A percentile compares a stretch with the other conserved stretches of the same genome.
Evolutionary conservation across 1,284 basidiomycete species (phyloP).

Genomic region (Sporisorium reilianum): DNA sequence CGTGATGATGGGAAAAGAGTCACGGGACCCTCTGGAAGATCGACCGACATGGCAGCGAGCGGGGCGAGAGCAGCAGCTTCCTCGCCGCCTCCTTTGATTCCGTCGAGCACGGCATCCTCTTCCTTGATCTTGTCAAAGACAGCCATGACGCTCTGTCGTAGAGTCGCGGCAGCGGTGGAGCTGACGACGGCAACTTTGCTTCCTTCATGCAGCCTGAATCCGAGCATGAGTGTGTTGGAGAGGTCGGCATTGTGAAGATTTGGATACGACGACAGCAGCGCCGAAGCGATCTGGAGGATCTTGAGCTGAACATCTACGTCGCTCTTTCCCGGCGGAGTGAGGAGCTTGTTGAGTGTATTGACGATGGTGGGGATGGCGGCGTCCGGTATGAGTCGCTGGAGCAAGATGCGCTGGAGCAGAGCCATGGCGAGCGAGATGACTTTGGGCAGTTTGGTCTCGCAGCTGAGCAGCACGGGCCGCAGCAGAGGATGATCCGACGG

Average conservation of each 20-base stretch:
- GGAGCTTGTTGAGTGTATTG: conserved; percentile 53
- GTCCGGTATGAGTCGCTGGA: conserved; percentile 77
- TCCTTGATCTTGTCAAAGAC: conserved; percentile 92
- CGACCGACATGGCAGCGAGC: conserved; percentile 59
- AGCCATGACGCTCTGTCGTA: conserved; percentile 96
- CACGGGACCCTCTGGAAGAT: conserved; percentile 57
- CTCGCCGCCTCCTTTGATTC: conserved; percentile 61
- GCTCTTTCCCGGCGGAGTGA: conserved; percentile 47
- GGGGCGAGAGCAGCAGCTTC: conserved; percentile 64
- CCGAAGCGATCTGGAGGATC: conserved; percentile 64
- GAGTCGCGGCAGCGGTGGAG: conserved; percentile 94
- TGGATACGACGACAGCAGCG: conserved; percentile 59
- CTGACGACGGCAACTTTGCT: conserved; percentile 95
- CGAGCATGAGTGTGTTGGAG: conserved; percentile 79
- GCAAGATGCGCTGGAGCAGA: conserved; percentile 89
- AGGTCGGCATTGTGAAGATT: conserved; percentile 59
- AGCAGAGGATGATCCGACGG: conserved; percentile 77
- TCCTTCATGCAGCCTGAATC: conserved; percentile 89
- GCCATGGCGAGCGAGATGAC: conserved; percentile 91
- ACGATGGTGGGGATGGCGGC: conserved; percentile 43
- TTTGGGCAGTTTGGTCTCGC: conserved; percentile 91
- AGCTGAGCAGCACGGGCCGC: conserved; percentile 91
- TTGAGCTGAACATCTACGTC: conserved; percentile 68
- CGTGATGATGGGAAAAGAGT: conserved; percentile 81
- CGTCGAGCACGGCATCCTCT: conserved; percentile 74